Conservation (phyloP, 805 yeast species). For the Kodamaea nitidulidarum region DNA sequence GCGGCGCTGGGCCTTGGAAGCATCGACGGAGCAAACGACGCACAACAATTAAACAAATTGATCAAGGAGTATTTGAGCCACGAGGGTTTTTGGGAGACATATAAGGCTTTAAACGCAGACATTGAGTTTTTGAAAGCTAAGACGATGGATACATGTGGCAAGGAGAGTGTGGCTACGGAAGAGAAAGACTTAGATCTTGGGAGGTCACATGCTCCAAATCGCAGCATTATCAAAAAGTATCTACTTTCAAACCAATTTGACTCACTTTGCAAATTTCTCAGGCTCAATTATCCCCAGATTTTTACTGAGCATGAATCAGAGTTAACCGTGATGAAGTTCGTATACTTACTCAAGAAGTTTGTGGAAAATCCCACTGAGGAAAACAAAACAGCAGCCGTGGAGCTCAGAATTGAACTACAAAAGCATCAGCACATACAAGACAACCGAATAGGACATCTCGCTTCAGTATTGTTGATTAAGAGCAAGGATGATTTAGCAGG, state of each 20-base stretch:
- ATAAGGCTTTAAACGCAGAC: constrained; percentile 31
- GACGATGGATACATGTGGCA: constrained; percentile 1
- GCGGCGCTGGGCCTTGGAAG: background rate
- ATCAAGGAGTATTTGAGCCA: constrained; percentile 37
- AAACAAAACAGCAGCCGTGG: constrained; percentile 16
- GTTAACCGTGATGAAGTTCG: constrained; percentile 23
- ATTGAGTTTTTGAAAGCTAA: constrained; percentile 20
- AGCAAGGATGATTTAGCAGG: constrained; percentile 16
- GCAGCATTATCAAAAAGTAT: constrained; percentile 37
- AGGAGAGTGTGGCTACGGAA: constrained; percentile 8
- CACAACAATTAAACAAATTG: constrained; percentile 25
- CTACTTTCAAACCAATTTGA: constrained; percentile 45
- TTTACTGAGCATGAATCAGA: constrained; percentile 19
- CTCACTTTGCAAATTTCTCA: constrained; percentile 36
- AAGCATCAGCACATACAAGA: constrained; percentile 11
- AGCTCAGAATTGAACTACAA: constrained; percentile 18
- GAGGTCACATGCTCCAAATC: constrained; percentile 25
- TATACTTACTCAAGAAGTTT: constrained; percentile 19
- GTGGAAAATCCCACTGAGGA: constrained; percentile 16
- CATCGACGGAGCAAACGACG: constrained; percentile 18
- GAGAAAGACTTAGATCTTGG: constrained; percentile 7
- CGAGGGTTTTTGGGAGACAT: constrained; percentile 37
- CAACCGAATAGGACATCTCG: constrained; percentile 16
- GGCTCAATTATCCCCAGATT: constrained; percentile 22
- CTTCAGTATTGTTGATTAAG: constrained; percentile 22